Conservation (phyloP, 306 rosid species). For the Fragaria ananassa region DNA sequence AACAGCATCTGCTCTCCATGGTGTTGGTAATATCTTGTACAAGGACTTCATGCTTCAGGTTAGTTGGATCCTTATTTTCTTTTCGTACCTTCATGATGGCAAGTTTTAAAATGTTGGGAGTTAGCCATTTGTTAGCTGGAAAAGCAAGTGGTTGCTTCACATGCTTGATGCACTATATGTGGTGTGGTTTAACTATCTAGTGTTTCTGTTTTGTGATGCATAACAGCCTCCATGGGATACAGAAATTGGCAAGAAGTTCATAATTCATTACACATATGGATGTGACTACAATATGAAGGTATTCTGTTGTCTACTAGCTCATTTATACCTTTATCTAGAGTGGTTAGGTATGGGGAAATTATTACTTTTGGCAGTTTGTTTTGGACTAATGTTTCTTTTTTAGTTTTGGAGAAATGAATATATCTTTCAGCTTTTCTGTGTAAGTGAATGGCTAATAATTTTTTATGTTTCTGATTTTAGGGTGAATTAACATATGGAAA, state of each 20-base stretch:
- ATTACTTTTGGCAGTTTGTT: not conserved
- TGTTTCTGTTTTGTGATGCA: constrained; percentile 24
- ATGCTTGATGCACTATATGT: constrained; percentile 1
- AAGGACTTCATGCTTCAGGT: constrained; percentile 99
- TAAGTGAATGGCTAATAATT: constrained; percentile 11
- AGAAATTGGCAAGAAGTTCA: constrained; percentile 62
- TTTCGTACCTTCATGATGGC: not conserved
- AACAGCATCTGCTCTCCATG: constrained; percentile 83
- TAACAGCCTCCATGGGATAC: constrained; percentile 94
- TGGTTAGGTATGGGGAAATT: not conserved
- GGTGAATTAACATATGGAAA: constrained; percentile 91
- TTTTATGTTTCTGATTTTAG: constrained; percentile 36
- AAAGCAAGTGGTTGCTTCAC: not conserved
- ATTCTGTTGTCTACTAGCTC: constrained; percentile 15
- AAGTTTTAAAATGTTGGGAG: not conserved
- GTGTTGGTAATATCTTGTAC: constrained; percentile 71
- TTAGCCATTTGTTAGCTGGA: not conserved
- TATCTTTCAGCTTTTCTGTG: constrained; percentile 2
- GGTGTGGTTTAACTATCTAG: constrained; percentile 11
- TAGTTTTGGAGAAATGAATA: constrained; percentile 4
- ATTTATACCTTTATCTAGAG: constrained; percentile 8
- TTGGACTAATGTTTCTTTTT: not conserved
- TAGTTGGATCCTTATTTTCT: constrained; percentile 19
- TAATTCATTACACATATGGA: constrained; percentile 95
- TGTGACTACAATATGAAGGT: constrained; percentile 95